Evolutionary conservation across 768 basidiomycete species (phyloP), one percentile per base, ranked within the genome.

Genomic region (Macrolepiota dolichaula): DNA sequence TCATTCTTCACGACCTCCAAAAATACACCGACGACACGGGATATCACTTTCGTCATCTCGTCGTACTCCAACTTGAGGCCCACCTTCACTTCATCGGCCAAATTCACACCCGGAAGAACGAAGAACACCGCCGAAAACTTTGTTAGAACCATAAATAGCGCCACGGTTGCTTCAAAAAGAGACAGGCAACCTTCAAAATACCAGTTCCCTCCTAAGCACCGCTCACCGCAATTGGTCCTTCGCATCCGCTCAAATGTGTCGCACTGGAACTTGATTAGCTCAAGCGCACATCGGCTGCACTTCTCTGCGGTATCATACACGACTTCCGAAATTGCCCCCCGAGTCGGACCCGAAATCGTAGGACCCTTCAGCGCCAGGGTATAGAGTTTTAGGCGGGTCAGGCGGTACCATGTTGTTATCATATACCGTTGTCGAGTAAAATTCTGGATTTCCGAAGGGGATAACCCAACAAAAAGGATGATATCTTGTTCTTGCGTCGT

Each of bases 91-190:
- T 60, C 59, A 35, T 60, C 59, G n/a, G 17, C 40, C 51, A 60
- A 22, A 25, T 36, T 46, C 7, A 42, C 40, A 2, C 51, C 51
- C 1, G 51, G 52, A 24, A 38, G 52, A 12, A 46, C 40, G 12
- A 60, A 24, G 22, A 60, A 60, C 6, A 22, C 44, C 13, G 51
- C 36, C 44, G 77, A 76, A 46, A 71, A 70, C 55, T 77, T 77
- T 15, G 77, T 70, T 55, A 79, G 65, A 12, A 74, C 76, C 24
- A 77, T 77, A 37, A 77, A 70, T 22, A 83, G 74, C 59, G 77
- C 77, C 56, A 83, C 75, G 15, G 78, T 74, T 29, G 77, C 79
- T 66, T 83, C 81, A 63, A 81, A 78, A 11, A 81, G 70, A 7
- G 77, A 75, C 66, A 77, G 75, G 61, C 76, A 79, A 4, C 77